These are phyloP conservation scores for Fusarium coffeatum DNA, from an alignment of 2,329 filamentous ascomycete genomes.

Conservation along the genomic window DNA sequence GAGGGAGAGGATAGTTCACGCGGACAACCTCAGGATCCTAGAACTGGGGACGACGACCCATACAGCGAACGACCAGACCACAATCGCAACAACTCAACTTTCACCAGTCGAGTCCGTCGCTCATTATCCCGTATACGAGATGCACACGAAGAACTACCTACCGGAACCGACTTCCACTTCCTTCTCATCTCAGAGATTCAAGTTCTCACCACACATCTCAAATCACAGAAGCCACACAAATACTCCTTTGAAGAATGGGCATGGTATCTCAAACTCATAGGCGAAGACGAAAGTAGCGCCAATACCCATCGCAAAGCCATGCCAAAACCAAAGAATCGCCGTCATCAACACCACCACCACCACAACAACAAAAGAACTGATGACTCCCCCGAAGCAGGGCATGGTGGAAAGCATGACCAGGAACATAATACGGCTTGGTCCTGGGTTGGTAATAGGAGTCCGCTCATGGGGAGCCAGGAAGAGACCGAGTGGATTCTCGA, in stretches of 20 bases:
- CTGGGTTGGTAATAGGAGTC: conserved; percentile 77
- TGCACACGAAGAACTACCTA: conserved; percentile 54
- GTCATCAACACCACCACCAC: conserved; percentile 6
- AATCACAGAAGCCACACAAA: conserved; percentile 67
- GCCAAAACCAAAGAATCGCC: conserved; percentile 41
- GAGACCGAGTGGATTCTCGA: conserved; percentile 81
- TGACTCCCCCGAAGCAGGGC: neutral
- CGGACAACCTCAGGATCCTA: conserved; percentile 14
- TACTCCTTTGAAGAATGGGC: conserved; percentile 91
- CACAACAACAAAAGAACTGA: neutral
- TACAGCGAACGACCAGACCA: conserved; percentile 35
- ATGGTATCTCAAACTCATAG: conserved; percentile 83
- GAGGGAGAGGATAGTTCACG: conserved; percentile 13
- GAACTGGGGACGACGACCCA: neutral
- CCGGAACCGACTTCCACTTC: conserved; percentile 65
- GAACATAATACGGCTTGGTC: conserved; percentile 65
- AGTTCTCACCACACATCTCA: conserved; percentile 69
- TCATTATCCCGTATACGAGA: conserved; percentile 52
- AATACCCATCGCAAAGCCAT: conserved; percentile 60
- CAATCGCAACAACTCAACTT: conserved; percentile 32
- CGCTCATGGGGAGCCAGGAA: conserved; percentile 74
- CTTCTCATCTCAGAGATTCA: conserved; percentile 80
- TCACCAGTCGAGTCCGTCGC: conserved; percentile 52
- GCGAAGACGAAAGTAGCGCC: conserved; percentile 67
- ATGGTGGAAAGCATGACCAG: conserved; percentile 34